Conservation (phyloP, 495 filamentous ascomycete species). For the Trichoderma gamsii region DNA sequence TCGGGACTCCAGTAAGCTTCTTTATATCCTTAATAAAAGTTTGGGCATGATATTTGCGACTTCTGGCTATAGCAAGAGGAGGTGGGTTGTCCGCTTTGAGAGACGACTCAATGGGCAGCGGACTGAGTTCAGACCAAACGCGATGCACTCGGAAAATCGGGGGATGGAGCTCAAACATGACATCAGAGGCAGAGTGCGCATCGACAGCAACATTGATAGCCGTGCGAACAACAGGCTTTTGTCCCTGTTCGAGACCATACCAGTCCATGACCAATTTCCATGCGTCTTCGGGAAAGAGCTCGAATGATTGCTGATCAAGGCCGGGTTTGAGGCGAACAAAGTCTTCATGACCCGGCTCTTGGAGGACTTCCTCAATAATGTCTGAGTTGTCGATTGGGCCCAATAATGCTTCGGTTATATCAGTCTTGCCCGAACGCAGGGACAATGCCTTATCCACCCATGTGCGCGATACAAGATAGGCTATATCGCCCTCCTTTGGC, state of each 20-base stretch:
- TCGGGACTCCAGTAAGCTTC: conserved; percentile 52
- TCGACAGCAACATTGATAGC: conserved; percentile 67
- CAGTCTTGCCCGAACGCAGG: conserved; percentile 45
- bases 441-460: conserved; percentile 76
- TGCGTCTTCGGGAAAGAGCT: conserved; percentile 67
- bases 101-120: conserved; percentile 49
- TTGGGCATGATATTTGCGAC: conserved; percentile 59
- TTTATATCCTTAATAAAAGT: conserved; percentile 73
- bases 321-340: conserved; percentile 76
- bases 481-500: conserved; percentile 61
- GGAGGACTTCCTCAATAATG: conserved; percentile 47
- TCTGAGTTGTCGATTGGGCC: conserved; percentile 87
- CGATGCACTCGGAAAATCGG: conserved; percentile 83
- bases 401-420: conserved; percentile 47
- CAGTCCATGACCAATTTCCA: conserved; percentile 77
- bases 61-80: conserved; percentile 59
- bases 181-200: conserved; percentile 49
- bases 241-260: conserved; percentile 69
- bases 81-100: conserved; percentile 52
- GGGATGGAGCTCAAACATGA: conserved; percentile 79
- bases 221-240: conserved; percentile 66
- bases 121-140: conserved; percentile 51
- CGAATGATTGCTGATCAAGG: conserved; percentile 62
- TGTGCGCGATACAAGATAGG: conserved; percentile 67
- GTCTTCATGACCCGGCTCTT: conserved; percentile 38